Evolutionary conservation across 805 yeast species (phyloP).

Genomic region (Teunomyces stri): DNA sequence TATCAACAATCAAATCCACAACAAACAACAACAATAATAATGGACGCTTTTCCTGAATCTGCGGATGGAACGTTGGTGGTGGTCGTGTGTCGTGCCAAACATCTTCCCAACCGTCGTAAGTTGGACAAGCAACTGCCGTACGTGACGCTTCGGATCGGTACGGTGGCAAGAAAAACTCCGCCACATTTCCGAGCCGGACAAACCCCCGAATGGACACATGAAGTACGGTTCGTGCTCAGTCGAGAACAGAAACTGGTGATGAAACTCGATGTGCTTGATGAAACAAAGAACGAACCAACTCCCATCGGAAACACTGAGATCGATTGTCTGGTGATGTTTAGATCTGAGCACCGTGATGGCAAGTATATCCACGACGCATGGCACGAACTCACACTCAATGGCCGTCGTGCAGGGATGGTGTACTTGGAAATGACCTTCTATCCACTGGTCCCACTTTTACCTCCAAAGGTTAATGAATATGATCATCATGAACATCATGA

Average conservation of each 20-base stretch:
- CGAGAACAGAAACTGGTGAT: conserved; percentile 62
- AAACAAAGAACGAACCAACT: conserved; percentile 80
- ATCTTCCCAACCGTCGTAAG: conserved; percentile 80
- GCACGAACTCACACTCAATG: conserved; percentile 68
- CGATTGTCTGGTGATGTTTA: conserved; percentile 64
- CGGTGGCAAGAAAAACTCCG: conserved; percentile 75
- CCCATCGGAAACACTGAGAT: conserved; percentile 80
- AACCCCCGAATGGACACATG: conserved; percentile 84
- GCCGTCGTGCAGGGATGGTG: conserved; percentile 81
- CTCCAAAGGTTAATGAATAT: conserved; percentile 34
- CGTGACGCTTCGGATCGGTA: conserved; percentile 77
- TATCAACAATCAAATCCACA: not conserved
- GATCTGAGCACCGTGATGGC: conserved; percentile 42
- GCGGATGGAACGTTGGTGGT: conserved; percentile 63
- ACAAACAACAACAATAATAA: not conserved
- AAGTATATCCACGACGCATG: conserved; percentile 81
- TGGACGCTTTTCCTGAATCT: conserved; percentile 16
- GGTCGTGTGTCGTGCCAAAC: conserved; percentile 77
- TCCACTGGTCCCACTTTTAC: conserved; percentile 51
- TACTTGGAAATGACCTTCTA: conserved; percentile 91
- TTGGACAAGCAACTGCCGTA: conserved; percentile 94
- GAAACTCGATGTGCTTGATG: conserved; percentile 77
- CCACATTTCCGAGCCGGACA: conserved; percentile 89
- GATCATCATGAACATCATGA: too few species aligned
- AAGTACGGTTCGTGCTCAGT: conserved; percentile 62